Base-by-base conservation (phyloP, 805 yeast genomes). In the Spathaspora sp. region DNA sequence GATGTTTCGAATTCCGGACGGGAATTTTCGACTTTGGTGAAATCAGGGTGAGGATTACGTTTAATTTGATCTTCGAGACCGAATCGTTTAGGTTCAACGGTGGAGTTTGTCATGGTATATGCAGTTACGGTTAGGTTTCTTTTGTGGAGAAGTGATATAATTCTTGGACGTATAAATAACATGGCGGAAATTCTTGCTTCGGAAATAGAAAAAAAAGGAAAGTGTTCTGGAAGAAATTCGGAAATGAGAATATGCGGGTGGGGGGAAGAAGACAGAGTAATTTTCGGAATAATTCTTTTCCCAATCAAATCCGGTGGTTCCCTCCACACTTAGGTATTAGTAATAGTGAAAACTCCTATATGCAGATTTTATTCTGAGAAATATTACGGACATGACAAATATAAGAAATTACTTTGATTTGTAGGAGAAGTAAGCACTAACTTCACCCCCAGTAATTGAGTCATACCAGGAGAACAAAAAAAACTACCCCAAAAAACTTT, bases 31-130 rank as follows among this genome's bases (percentile, higher is more conserved):
- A 53, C 57, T 48, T 53, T 52, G 17, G 51, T 51, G 49, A 52
- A 52, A 28, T 55, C 58, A 40, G 52, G 51, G 46, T 57, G 60
- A 12, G 58, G 60, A 40, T 56, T 56, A 47, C 59, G 53, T 44
- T 51, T 56, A 12, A 56, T 52, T 46, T 56, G 56, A 14, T 39
- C 16, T 35, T 55, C 58, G 40, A 47, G 26, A 11, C 58, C 53
- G 39, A 47, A 46, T 47, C 52, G 47, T 35, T 51, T 39, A 29
- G 52, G 52, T 42, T 42, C 47, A 29, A 10, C 45, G 16, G 35
- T 17, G 9, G 45, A 2, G 49, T 44, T 46, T 9, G 51, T 43
- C 46, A 44, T 48, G 29, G 14, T 48, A 10, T 17, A 31, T 2
- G 47, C 19, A 44, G 38, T 9, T 26, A 32, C 9, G 1, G 47